Conservation (phyloP, 2,329 filamentous ascomycete genomes). For the Claviceps capensis region DNA sequence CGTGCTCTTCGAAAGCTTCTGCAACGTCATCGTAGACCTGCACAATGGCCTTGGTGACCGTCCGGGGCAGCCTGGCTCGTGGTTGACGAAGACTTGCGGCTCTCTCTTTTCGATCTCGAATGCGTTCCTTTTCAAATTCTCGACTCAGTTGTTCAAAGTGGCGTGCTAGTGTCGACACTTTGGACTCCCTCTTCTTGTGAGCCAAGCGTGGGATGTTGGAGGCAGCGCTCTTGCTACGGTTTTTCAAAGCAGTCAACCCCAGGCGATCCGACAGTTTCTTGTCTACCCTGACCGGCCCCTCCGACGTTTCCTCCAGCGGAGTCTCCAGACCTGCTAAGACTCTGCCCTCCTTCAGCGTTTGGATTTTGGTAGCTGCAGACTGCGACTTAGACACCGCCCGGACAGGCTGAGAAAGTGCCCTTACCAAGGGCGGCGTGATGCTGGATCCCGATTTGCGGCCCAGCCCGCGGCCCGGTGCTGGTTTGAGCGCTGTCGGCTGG, state of each 20-base stretch:
- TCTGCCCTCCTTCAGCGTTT: slow-evolving; percentile 21
- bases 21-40: slow-evolving; percentile 91
- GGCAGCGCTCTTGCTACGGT: slow-evolving; percentile 36
- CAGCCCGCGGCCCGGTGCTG: slow-evolving; percentile 21
- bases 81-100: slow-evolving; percentile 62
- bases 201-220: slow-evolving; percentile 86
- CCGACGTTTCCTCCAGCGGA: slow-evolving; percentile 14
- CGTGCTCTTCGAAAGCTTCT: slow-evolving; percentile 76
- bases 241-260: slow-evolving; percentile 51
- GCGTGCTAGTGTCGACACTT: slow-evolving; percentile 81
- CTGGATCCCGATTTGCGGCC: slow-evolving; percentile 31
- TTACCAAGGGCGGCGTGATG: slow-evolving; percentile 38
- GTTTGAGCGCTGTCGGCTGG: slow-evolving; percentile 12
- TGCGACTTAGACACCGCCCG: slow-evolving; percentile 32
- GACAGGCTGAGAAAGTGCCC: slow-evolving; percentile 38
- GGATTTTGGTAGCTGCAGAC: slow-evolving; percentile 29
- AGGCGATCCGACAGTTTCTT: slow-evolving; percentile 67
- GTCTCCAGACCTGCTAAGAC: slow-evolving; percentile 13
- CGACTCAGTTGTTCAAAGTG: slow-evolving; percentile 95
- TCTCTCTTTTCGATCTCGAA: slow-evolving; percentile 70
- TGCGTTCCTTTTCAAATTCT: slow-evolving; percentile 89
- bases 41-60: slow-evolving; percentile 88
- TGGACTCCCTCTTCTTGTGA: slow-evolving; percentile 57
- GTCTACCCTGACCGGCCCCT: slow-evolving; percentile 40
- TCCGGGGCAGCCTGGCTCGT: slow-evolving; percentile 68